Base-by-base conservation (phyloP, 2,329 filamentous ascomycete genomes). In the Sarocladiaceae sp. region DNA sequence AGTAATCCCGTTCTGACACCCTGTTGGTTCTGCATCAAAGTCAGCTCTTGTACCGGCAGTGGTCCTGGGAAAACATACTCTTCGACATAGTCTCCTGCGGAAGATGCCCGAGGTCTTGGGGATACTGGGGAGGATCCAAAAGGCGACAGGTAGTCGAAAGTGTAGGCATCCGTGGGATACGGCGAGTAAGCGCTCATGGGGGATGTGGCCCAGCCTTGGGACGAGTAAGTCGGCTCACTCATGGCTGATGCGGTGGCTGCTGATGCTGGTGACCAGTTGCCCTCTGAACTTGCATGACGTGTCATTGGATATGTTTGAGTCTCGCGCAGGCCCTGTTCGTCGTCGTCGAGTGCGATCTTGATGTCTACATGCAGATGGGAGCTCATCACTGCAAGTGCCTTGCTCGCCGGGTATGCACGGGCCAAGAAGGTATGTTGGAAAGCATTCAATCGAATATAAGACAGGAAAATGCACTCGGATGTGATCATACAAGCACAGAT, bases 1-100 rank as follows among this genome's bases (percentile, higher is more conserved):
- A 56, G 43, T 66, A 61, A 27, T 43, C 40, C 12, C 40, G 6
- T 24, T 41, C 37, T 16, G 37, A 41, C 26, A 11, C 6, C 9
- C 37, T 21, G 15, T 23, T 41, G n/a, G 37, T 4, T 10, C 37
- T 41, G 23, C 26, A 11, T 4, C 20, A 10, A 26, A 4, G 34
- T 39, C 20, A 39, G 34, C 34, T 9, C 10, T 5, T 16, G 10
- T 11, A 24, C 10, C 18, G 23, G 20, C 5, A 16, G 16, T 9
- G 10, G 26, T 26, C 9, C 11, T 29, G n/a, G 23, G 9, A 18
- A 13, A 15, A 27, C 37, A 4, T 29, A 41, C 37, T 41, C 37
- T 15, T 41, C 37, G 13, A 6, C 37, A n/a, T 29, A 41, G 3
- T 41, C 37, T 10, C 23, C 37, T 9, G 37, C 13, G 19, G 37